Evolutionary conservation across 805 yeast species (phyloP).

Genomic region (Wickerhamiella hasegawae): DNA sequence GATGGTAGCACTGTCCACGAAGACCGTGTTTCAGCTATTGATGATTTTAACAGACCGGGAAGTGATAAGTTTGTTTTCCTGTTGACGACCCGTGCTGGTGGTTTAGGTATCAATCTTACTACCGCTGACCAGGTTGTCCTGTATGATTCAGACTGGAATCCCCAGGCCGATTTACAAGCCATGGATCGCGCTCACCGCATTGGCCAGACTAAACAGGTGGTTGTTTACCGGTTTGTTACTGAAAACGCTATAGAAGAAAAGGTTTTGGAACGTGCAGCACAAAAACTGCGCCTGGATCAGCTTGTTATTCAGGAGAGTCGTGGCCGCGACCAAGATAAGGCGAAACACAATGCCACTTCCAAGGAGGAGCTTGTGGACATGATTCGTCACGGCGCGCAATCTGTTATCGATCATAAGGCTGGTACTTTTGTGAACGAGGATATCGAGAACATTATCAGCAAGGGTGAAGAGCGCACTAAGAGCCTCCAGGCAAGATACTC

Average conservation of each 20-base stretch:
- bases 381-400: slow-evolving; percentile 94
- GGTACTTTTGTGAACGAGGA: slow-evolving; percentile 27
- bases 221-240: slow-evolving; percentile 81
- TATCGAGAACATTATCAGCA: slow-evolving; percentile 63
- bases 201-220: slow-evolving; percentile 91
- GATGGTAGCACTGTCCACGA: slow-evolving; percentile 92
- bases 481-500: slow-evolving; percentile 68
- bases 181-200: slow-evolving; percentile 93
- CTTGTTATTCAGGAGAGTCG: slow-evolving; percentile 90
- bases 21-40: slow-evolving; percentile 83
- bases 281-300: slow-evolving; percentile 80
- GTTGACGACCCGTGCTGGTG: slow-evolving; percentile 94
- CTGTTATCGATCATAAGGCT: slow-evolving; percentile 46
- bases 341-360: slow-evolving; percentile 20
- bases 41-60: slow-evolving; percentile 69
- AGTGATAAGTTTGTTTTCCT: slow-evolving; percentile 71
- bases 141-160: slow-evolving; percentile 93
- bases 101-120: slow-evolving; percentile 83
- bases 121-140: slow-evolving; percentile 93
- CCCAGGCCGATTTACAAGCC: slow-evolving; percentile 88
- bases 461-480: slow-evolving; percentile 72
- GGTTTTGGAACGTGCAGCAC: slow-evolving; percentile 90
- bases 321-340: slow-evolving; percentile 10
- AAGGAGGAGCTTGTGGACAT: slow-evolving; percentile 81
- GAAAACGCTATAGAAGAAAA: slow-evolving; percentile 96